These are phyloP conservation scores for Termitomyces sp. DNA, from an alignment of 768 basidiomycete species.

Conservation along the genomic window DNA sequence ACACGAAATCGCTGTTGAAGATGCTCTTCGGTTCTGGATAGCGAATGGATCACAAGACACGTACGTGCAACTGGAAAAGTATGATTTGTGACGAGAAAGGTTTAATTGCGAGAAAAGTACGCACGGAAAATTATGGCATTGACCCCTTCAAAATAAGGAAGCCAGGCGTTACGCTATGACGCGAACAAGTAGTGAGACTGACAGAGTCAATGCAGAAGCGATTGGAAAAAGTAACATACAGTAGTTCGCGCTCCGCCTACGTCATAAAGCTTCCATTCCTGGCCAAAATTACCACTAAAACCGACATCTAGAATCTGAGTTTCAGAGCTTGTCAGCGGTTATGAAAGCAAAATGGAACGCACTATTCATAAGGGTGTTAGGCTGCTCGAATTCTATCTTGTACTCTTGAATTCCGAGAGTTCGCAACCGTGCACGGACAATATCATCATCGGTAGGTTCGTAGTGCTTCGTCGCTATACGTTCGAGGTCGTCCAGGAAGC, in stretches of 20 bases:
- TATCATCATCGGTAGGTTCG: constrained; percentile 57
- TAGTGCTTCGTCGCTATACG: constrained; percentile 55
- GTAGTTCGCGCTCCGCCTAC: constrained; percentile 62
- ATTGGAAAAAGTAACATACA: constrained; percentile 28
- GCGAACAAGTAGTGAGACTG: not conserved
- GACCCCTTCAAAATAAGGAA: constrained; percentile 69
- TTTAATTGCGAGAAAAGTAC: constrained; percentile 31
- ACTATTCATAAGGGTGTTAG: constrained; percentile 17
- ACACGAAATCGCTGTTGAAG: constrained; percentile 34
- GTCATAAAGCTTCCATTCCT: constrained; percentile 67
- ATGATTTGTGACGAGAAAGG: constrained; percentile 1
- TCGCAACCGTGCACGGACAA: constrained; percentile 64
- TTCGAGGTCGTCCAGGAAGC: constrained; percentile 66
- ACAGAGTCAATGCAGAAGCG: not conserved
- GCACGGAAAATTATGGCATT: constrained; percentile 75
- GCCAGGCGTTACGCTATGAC: constrained; percentile 68
- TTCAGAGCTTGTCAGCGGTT: not conserved
- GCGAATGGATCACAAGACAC: constrained; percentile 15
- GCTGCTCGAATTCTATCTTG: constrained; percentile 47
- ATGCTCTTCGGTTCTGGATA: not conserved
- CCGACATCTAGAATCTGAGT: constrained; percentile 6
- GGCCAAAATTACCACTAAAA: constrained; percentile 27
- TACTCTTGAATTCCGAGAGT: constrained; percentile 74
- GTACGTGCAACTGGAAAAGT: constrained; percentile 46
- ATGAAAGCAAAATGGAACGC: not conserved